phyloP scores from a whole-genome alignment of 441 rosid genomes.

The Eutrema salsugineum region DNA sequence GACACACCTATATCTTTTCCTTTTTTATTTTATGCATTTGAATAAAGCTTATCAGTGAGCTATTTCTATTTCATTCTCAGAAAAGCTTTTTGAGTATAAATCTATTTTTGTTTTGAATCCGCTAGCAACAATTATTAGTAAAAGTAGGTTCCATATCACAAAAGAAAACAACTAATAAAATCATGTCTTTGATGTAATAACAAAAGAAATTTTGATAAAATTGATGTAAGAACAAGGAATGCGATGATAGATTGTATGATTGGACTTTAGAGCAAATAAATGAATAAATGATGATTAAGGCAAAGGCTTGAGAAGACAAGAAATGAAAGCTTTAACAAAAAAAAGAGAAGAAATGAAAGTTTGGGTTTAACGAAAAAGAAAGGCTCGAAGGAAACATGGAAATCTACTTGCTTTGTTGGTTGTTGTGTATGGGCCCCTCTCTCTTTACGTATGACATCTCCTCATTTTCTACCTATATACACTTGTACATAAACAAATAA shows the following conservation, averaged over 20 bases:
- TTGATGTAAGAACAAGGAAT: not conserved
- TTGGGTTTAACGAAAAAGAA: constrained; percentile 5
- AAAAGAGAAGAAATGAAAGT: constrained; percentile 11
- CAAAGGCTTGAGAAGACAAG: constrained; percentile 3
- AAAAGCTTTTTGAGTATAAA: too few relatives aligned
- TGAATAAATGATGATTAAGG: constrained; percentile 6
- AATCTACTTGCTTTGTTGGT: constrained; percentile 25
- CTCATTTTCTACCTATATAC: constrained; percentile 10
- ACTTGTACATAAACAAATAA: not conserved
- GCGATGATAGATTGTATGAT: constrained; percentile 15
- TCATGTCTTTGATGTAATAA: too few relatives aligned
- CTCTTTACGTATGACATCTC: constrained; percentile 3
- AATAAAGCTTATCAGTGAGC: too few relatives aligned
- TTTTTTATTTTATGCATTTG: too few relatives aligned
- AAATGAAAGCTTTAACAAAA: constrained; percentile 8
- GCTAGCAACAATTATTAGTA: too few relatives aligned
- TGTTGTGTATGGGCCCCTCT: constrained; percentile 2
- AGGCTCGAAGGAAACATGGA: constrained; percentile 28
- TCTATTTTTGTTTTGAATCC: too few relatives aligned
- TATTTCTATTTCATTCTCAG: too few relatives aligned
- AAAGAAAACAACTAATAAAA: not conserved
- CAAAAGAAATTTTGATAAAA: not conserved
- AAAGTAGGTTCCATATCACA: not conserved
- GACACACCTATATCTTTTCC: too few relatives aligned
- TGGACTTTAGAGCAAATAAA: not conserved